Base-by-base conservation (phyloP, 306 rosid species). In the Hippophae gyantsensis region DNA sequence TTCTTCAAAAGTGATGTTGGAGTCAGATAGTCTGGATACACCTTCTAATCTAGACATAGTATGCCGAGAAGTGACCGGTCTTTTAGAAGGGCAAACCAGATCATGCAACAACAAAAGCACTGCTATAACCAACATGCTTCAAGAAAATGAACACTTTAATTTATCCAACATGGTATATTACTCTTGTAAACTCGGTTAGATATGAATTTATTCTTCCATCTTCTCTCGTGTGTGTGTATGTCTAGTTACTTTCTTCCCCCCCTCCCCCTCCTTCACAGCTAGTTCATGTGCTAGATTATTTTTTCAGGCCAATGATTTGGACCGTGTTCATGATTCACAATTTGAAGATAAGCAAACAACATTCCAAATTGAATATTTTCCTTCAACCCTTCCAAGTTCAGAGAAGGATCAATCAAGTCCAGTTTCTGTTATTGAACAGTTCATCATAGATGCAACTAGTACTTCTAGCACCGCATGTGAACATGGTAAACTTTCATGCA, bases 101-200 rank as follows among this genome's bases (percentile, higher is more conserved):
- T 48, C 53, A 5, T 32, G 58, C 54, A 13, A 67, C 62, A 58
- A 63, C 71, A 72, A 13, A 62, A 75, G 61, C 26, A 58, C 60
- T 13, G 71, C 61, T 2, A 42, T 45, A 32, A 58, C 51, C 11
- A 52, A 61, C 26, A 62, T 51, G 64, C 46, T 23, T 5, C 66
- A 61, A 63, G 77, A 62, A 78, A 49, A 69, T 61, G 78, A 58
- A 70, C 49, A 52, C 57, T 61, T 56, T 11, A 67, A 65, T 65
- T 61, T 46, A 40, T 58, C 61, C 26, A 64, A 57, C 62, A 58
- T 38, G 89, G 93, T 84, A 78, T 64, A 61, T n/a, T 65, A 55
- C 60, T 46, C 42, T 40, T n/a, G 56, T 52, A 27, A 8, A 63
- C 58, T 49, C 46, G 54, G 38, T 63, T 13, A 50, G 48, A 38